Conservation (phyloP, 768 basidiomycete species). For the Heimioporus sp. region DNA sequence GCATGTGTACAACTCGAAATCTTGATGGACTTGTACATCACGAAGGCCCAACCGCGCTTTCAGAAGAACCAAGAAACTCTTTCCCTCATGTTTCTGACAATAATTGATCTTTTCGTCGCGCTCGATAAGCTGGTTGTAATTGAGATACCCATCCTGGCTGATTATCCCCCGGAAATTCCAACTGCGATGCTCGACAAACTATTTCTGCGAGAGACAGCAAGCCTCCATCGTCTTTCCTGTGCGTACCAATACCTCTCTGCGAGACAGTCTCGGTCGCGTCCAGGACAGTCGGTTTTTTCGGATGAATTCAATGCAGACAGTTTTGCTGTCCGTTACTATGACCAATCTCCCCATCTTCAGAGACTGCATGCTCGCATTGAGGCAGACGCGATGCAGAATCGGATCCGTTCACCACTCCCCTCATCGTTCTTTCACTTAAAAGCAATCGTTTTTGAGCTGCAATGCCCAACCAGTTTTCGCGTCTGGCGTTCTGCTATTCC, state of each 20-base stretch:
- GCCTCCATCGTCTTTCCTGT: neutral
- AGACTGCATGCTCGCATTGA: too few relatives aligned
- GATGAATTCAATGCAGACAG: neutral
- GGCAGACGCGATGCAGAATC: neutral
- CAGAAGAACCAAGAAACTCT: neutral
- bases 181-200: constrained; percentile 15
- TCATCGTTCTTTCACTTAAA: constrained; percentile 8
- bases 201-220: constrained; percentile 19
- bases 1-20: constrained; percentile 16
- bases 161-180: constrained; percentile 33
- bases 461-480: constrained; percentile 31
- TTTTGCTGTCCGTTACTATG: neutral
- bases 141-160: neutral
- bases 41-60: neutral
- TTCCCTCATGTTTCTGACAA: constrained; percentile 37
- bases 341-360: neutral
- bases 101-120: constrained; percentile 33
- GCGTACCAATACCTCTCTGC: neutral
- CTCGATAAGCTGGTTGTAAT: constrained; percentile 27
- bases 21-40: constrained; percentile 24
- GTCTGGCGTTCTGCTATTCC: constrained; percentile 40
- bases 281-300: neutral
- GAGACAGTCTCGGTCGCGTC: neutral
- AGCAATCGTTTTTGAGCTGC: constrained; percentile 38
- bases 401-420: neutral